Conservation (phyloP, 148 eudicot genomes). For the Pouteria glomerata region DNA sequence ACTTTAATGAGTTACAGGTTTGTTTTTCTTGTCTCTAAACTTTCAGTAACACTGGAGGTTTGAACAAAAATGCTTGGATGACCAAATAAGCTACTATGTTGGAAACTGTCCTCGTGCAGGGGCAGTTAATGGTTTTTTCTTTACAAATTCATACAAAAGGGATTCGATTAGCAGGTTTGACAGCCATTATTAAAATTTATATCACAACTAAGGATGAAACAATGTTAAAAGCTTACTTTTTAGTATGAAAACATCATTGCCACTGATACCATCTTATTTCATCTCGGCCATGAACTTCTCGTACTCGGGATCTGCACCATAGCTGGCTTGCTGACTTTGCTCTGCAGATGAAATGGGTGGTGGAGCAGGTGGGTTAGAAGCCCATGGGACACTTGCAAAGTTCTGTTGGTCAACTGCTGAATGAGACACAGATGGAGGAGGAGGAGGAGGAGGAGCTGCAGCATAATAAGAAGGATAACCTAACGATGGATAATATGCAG, state of each 20-base stretch:
- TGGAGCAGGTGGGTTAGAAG: conserved; percentile 58
- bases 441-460: conserved; percentile 46
- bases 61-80: background rate
- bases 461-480: conserved; percentile 66
- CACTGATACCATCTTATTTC: conserved; percentile 34
- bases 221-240: conserved; percentile 22
- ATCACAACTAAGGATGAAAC: background rate
- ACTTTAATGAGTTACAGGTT: background rate
- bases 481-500: conserved; percentile 26
- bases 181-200: background rate
- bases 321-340: conserved; percentile 41
- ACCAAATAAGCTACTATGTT: background rate
- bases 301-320: conserved; percentile 46
- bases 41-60: background rate
- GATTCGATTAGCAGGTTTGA: background rate
- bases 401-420: conserved; percentile 37
- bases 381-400: conserved; percentile 77
- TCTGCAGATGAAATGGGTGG: conserved; percentile 47
- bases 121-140: background rate
- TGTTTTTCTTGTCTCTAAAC: background rate
- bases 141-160: background rate
- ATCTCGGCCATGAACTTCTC: conserved; percentile 95
- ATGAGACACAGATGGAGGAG: conserved; percentile 35
- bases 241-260: background rate
- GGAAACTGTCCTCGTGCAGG: background rate